Evolutionary conservation across 2,329 filamentous ascomycete species (phyloP).

Genomic region (Xylariaceae sp.): DNA sequence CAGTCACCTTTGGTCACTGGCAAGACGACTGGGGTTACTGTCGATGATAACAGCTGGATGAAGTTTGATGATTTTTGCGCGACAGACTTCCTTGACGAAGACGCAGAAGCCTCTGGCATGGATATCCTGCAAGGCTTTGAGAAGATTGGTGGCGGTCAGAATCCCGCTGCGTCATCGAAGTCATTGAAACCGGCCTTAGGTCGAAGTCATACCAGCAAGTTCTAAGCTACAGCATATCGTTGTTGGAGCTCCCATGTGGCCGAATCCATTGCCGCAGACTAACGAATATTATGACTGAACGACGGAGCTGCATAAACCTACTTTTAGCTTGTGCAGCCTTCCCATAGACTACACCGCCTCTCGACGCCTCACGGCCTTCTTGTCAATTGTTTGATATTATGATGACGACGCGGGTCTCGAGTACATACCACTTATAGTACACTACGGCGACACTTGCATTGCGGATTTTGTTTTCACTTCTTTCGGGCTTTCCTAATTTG

Average conservation of each 20-base stretch:
- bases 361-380: constrained; percentile 27
- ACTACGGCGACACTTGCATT: constrained; percentile 8
- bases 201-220: constrained; percentile 33
- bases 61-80: constrained; percentile 48
- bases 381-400: constrained; percentile 24
- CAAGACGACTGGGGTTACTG: constrained; percentile 19
- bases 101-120: constrained; percentile 55
- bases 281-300: constrained; percentile 13
- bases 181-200: constrained; percentile 31
- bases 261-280: constrained; percentile 1
- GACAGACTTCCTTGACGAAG: constrained; percentile 53
- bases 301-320: constrained; percentile 10
- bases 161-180: constrained; percentile 23
- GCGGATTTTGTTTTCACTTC: too few relatives aligned
- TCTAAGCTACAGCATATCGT: constrained; percentile 23
- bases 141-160: constrained; percentile 59
- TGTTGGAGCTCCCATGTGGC: constrained; percentile 1
- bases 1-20: constrained; percentile 35
- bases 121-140: constrained; percentile 74
- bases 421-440: constrained; percentile 3
- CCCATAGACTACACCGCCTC: constrained; percentile 17
- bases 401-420: constrained; percentile 18
- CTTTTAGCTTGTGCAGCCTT: constrained; percentile 3
- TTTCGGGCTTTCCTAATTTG: too few relatives aligned
- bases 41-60: constrained; percentile 38